Evolutionary conservation across 768 basidiomycete species (phyloP).

Genomic region (Pholiota molesta): DNA sequence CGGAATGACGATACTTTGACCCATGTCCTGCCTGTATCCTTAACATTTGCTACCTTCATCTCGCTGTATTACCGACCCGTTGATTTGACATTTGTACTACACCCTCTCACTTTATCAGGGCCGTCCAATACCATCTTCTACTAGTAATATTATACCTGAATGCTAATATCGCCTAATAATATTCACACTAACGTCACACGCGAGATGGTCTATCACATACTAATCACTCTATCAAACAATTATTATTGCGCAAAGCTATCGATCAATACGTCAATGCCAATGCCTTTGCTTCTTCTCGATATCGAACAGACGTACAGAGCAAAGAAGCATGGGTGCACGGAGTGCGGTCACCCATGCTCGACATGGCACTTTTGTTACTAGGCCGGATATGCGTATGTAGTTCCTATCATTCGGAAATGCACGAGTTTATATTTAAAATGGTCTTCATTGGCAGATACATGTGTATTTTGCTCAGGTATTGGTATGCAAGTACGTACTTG

Average conservation of each 20-base stretch:
- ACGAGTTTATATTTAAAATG: neutral
- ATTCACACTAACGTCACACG: constrained; percentile 1
- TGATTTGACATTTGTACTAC: neutral
- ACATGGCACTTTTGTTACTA: constrained; percentile 1
- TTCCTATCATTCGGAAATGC: neutral
- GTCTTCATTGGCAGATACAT: constrained; percentile 2
- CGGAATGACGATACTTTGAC: neutral
- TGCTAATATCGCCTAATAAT: neutral
- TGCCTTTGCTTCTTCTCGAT: neutral
- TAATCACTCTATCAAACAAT: neutral
- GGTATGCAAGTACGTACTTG: neutral
- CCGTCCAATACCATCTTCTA: neutral
- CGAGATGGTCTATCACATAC: neutral
- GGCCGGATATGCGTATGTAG: neutral
- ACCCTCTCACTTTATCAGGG: neutral
- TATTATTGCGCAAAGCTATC: neutral
- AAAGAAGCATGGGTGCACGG: neutral
- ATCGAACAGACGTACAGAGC: neutral
- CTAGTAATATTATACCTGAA: neutral
- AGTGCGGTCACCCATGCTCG: neutral
- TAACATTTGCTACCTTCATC: neutral
- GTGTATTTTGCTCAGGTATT: neutral
- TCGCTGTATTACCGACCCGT: neutral
- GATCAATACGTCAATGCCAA: constrained; percentile 1
- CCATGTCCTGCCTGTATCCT: neutral